Base-by-base conservation (phyloP, 148 eudicot species). In the Fagopyrum homotropicum region DNA sequence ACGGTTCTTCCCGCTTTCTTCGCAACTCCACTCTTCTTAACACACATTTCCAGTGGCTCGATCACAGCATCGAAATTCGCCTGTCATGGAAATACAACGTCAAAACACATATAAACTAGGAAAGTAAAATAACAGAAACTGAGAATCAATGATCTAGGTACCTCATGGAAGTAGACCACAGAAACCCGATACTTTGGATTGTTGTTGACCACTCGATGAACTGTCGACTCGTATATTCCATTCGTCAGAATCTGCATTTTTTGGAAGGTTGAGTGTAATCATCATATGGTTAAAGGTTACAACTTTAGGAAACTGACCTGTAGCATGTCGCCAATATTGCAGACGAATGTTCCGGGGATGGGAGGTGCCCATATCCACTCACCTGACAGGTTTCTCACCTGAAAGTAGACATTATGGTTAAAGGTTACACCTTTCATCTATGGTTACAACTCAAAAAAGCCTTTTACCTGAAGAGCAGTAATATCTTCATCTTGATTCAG, bases 281-380 rank as follows among this genome's bases (percentile, higher is more conserved):
- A 49, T 49, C 12, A 49, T 49, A 49, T 49, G 52, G 2, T 48
- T 22, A 22, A 48, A 48, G 8, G 51, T 3, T 48, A 7, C 10
- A 7, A 48, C 2, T 48, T 1, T 48, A 6, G 40, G 40, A 35
- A 35, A 35, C 40, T 35, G 40, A 95, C 97, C 98, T 92, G 90
- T 11, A 95, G 78, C 98, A 94, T 94, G 81, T 94, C 93, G 12
- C 97, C 96, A 35, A 92, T 90, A 68, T 95, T 95, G 87, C 98
- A 92, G 69, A 95, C 92, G 76, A 92, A 95, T 77, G 98, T 86
- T 57, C 96, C 96, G 9, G 93, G 96, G 73, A 95, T 82, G 8
- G 98, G 93, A 61, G 85, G 85, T 69, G 97, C 97, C 84, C 90
- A 89, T 76, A 95, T 95, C 98, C 97, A 95, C 76, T 95, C 98